Percentiles rank a stretch among this genome's conserved stretches.
These are phyloP conservation scores for Microthlaspi erraticum DNA, from an alignment of 345 rosid species.

Conservation along the genomic window DNA sequence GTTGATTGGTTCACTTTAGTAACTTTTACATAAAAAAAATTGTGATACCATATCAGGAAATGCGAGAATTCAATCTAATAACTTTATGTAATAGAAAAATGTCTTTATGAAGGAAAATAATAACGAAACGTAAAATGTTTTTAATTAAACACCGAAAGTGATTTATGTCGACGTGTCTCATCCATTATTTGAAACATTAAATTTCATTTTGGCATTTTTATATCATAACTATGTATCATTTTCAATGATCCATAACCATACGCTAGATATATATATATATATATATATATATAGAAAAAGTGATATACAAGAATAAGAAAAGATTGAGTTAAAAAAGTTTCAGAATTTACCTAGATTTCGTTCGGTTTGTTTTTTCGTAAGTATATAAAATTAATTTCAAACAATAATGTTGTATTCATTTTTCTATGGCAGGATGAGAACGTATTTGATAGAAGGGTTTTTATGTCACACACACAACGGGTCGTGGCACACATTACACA, in stretches of 20 bases:
- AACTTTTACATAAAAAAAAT: conserved; percentile 1
- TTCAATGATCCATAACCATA: neutral
- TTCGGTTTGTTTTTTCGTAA: too few relatives aligned
- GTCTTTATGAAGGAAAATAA: neutral
- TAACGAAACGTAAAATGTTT: too few relatives aligned
- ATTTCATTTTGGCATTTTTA: conserved; percentile 22
- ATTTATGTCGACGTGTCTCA: conserved; percentile 40
- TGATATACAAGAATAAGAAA: neutral
- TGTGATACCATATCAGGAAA: conserved; percentile 19
- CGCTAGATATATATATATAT: neutral
- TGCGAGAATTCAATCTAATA: conserved; percentile 27
- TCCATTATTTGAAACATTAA: conserved; percentile 36
- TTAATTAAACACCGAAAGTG: conserved; percentile 24
- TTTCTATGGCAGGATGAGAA: conserved; percentile 52
- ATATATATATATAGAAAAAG: too few relatives aligned
- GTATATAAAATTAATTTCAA: too few relatives aligned
- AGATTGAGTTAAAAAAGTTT: too few relatives aligned
- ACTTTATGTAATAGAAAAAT: conserved; percentile 16
- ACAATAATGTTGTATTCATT: neutral
- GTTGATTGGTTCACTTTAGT: conserved; percentile 30
- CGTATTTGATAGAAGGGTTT: conserved; percentile 87
- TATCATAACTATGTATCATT: neutral
- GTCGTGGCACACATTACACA: conserved; percentile 97
- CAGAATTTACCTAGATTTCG: too few relatives aligned
- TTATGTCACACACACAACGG: conserved; percentile 91